Evolutionary conservation across 805 yeast species (phyloP), one percentile per base, ranked within the genome.

Genomic region (Kazachstania africana): DNA sequence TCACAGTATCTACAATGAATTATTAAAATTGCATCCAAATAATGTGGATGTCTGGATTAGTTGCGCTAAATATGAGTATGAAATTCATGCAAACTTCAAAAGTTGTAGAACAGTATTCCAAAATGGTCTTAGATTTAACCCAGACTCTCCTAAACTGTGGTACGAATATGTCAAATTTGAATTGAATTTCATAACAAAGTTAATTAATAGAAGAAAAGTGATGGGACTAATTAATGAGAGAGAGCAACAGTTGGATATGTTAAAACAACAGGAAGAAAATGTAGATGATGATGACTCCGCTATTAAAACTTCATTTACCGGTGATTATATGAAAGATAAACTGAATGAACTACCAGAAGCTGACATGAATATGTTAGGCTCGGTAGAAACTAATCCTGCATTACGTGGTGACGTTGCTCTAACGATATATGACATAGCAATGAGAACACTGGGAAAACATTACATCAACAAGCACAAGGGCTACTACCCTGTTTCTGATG

Each of bases 61-160:
- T 47, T 96, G 95, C 16, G 95, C 96, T 19, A 82, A 82, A 50
- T 84, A 83, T 57, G 97, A 91, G 59, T 78, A 82, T 47, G 95
- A 88, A 44, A 71, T 70, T 18, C 84, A 91, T 55, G 81, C 88
- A 25, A 80, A 85, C 45, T 82, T 94, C 27, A 75, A 78, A 49
- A 87, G 94, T 28, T 87, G 96, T 15, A 70, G 99, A 55, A 72
- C 74, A 8, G 66, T 91, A 16, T 75, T 85, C 55, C 95, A 87
- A 55, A 72, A 80, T 42, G 94, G 79, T 20, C 63, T 91, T 25
- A 68, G 94, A 53, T 80, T 91, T 55, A 88, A 88, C 50, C 68
- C 78, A 2, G 87, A 81, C 31, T 70, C 77, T 6, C 54, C 64
- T 12, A 70, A 67, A 35, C 64, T 91, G 37, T 88, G 97, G 95